Evolutionary conservation across 768 basidiomycete species (phyloP).

Genomic region (Tulasnella sp.): DNA sequence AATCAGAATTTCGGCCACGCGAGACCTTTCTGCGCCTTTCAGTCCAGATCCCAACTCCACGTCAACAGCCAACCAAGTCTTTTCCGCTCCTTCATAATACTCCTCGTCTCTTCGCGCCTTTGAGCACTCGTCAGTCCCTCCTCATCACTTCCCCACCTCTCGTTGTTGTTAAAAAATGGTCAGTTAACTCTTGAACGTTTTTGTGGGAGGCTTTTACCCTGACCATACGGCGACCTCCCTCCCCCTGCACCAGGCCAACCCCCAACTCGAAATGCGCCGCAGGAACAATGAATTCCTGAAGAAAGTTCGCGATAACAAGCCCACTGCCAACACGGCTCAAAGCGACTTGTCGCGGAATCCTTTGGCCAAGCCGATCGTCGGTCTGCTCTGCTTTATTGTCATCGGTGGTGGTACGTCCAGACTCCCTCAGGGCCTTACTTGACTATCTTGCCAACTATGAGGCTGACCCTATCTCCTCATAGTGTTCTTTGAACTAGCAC

Average conservation of each 20-base stretch:
- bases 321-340: conserved; percentile 14
- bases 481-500: conserved; percentile 8
- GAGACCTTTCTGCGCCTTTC: background rate
- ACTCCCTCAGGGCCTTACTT: background rate
- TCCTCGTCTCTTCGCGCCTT: background rate
- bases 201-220: too few species aligned
- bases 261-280: conserved; percentile 26
- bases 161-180: background rate
- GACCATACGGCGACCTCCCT: too few species aligned
- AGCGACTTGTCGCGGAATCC: background rate
- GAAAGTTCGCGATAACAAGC: conserved; percentile 27
- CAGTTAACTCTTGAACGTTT: background rate
- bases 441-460: background rate
- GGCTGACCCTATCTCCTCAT: background rate
- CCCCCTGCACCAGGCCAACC: conserved; percentile 9
- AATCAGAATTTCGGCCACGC: conserved; percentile 4
- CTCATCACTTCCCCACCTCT: background rate
- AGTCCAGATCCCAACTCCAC: conserved; percentile 1
- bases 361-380: background rate
- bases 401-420: conserved; percentile 9
- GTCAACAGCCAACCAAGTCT: background rate
- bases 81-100: too few species aligned
- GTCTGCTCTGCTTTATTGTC: conserved; percentile 16
- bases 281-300: conserved; percentile 25
- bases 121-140: background rate